Evolutionary conservation across 2,329 filamentous ascomycete genomes (phyloP).

Genomic region (Arachnopeziza araneosa): DNA sequence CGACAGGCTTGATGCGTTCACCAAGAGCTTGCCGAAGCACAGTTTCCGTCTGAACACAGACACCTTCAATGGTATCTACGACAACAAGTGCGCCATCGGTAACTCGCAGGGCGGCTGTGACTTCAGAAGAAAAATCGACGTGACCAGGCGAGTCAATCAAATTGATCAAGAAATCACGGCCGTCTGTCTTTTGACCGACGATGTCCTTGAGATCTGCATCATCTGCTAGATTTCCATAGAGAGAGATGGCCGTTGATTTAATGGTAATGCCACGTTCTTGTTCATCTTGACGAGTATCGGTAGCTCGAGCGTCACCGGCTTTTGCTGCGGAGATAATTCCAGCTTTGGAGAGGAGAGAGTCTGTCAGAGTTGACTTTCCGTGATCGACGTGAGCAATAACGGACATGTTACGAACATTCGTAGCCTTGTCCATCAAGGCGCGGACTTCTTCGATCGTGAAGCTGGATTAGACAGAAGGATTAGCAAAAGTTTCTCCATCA

Average conservation of each 20-base stretch:
- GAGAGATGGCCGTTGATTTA: constrained; percentile 99
- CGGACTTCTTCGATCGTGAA: constrained; percentile 97
- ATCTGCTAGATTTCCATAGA: constrained; percentile 79
- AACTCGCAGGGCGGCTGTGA: constrained; percentile 98
- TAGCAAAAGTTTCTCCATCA: constrained; percentile 35
- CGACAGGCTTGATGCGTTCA: constrained; percentile 99
- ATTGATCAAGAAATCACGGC: constrained; percentile 99
- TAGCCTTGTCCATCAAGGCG: constrained; percentile 71
- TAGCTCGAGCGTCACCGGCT: constrained; percentile 92
- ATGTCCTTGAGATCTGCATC: constrained; percentile 93
- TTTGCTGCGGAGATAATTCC: constrained; percentile 99
- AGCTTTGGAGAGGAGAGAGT: constrained; percentile 97
- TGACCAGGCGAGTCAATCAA: constrained; percentile 99
- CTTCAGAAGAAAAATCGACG: constrained; percentile 99
- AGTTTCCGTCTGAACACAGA: constrained; percentile 99
- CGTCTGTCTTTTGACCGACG: constrained; percentile 77
- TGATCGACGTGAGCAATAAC: constrained; percentile 99
- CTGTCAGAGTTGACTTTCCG: constrained; percentile 99
- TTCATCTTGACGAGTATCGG: constrained; percentile 94
- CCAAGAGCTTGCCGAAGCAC: constrained; percentile 97
- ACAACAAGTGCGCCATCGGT: constrained; percentile 99
- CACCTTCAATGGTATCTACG: constrained; percentile 99
- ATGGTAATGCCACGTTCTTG: constrained; percentile 99
- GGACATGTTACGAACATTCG: constrained; percentile 90
- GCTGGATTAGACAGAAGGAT: constrained; percentile 52